Conservation (phyloP, 345 rosid species). For the Brassica napus region Da-Ae NC_063452.1:58636501-58637000, state of each 20-base stretch:
- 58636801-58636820: constrained; percentile 23
- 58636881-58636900: constrained; percentile 76
- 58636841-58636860: constrained; percentile 7
- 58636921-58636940: constrained; percentile 53
- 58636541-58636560: constrained; percentile 55
- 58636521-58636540: constrained; percentile 81
- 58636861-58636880: constrained; percentile 47
- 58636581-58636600: constrained; percentile 57
- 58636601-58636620: constrained; percentile 23
- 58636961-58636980: constrained; percentile 54
- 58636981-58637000: constrained; percentile 46
- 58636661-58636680: constrained; percentile 43
- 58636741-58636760: constrained; percentile 44
- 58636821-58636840: not conserved
- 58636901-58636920: constrained; percentile 66
- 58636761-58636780: constrained; percentile 56
- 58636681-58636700: constrained; percentile 70
- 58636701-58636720: constrained; percentile 73
- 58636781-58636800: constrained; percentile 54
- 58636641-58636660: not conserved
- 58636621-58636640: not conserved
- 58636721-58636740: constrained; percentile 60
- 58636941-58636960: constrained; percentile 51
- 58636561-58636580: constrained; percentile 86
- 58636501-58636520: constrained; percentile 64